Evolutionary conservation across 2,329 filamentous ascomycete genomes (phyloP).

Genomic region (Nothophoma quercina): DNA sequence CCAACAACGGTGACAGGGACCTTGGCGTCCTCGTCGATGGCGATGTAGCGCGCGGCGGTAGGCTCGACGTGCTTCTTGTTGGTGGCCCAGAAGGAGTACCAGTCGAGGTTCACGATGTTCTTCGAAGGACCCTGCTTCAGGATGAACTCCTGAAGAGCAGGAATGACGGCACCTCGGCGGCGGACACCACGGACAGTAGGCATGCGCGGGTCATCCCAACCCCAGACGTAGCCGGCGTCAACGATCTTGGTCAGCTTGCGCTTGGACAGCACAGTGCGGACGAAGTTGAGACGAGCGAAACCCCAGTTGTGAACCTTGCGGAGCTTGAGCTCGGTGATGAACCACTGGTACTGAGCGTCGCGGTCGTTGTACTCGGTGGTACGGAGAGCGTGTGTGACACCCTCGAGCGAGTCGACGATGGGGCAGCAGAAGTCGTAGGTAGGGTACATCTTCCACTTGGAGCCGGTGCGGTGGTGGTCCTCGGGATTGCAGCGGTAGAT

Average conservation of each 20-base stretch:
- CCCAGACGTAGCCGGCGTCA: constrained; percentile 76
- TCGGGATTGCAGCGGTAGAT: constrained; percentile 91
- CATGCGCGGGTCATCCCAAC: constrained; percentile 89
- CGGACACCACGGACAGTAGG: constrained; percentile 82
- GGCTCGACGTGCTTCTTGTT: constrained; percentile 63
- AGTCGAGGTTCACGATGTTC: constrained; percentile 85
- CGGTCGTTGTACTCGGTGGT: constrained; percentile 89
- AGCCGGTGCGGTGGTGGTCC: constrained; percentile 79
- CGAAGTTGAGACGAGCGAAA: constrained; percentile 84
- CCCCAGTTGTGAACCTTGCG: constrained; percentile 85
- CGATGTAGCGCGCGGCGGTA: constrained; percentile 57
- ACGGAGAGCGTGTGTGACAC: constrained; percentile 81
- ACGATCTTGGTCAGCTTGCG: constrained; percentile 86
- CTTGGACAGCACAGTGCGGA: constrained; percentile 83
- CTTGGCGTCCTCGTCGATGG: constrained; percentile 71
- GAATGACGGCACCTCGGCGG: constrained; percentile 79
- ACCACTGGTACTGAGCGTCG: constrained; percentile 88
- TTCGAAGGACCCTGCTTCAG: constrained; percentile 83
- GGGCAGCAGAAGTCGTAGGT: constrained; percentile 89
- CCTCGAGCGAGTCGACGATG: constrained; percentile 80
- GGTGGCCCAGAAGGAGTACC: constrained; percentile 68
- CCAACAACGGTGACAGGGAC: constrained; percentile 76
- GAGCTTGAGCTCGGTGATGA: constrained; percentile 75
- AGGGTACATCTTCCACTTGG: constrained; percentile 83
- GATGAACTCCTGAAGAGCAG: constrained; percentile 83